Percentiles rank a stretch among this genome's conserved stretches.
Evolutionary conservation across 768 basidiomycete species (phyloP).

Genomic region (Calocera viscosa): DNA sequence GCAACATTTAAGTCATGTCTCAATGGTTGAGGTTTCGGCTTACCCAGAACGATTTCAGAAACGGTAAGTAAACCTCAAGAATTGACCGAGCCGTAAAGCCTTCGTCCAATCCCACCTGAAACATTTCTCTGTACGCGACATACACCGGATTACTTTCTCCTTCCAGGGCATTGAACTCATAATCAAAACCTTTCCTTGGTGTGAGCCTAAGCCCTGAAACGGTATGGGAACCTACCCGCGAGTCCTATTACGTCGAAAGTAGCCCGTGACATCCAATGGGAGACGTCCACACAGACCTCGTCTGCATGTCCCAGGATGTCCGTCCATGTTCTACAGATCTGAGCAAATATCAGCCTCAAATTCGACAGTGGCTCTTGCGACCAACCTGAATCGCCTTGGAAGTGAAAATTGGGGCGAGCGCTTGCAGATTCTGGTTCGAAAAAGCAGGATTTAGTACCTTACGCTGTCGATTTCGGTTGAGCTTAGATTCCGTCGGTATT

Average conservation of each 20-base stretch:
- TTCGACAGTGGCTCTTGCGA: too few species aligned
- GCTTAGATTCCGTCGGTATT: too few species aligned
- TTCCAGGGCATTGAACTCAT: conserved; percentile 39
- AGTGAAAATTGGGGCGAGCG: conserved; percentile 59
- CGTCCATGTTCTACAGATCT: conserved; percentile 10
- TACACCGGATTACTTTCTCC: conserved; percentile 37
- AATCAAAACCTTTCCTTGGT: conserved; percentile 37
- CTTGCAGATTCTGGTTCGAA: conserved; percentile 63
- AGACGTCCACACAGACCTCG: conserved; percentile 2
- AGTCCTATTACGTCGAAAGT: not conserved
- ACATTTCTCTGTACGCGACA: conserved; percentile 39
- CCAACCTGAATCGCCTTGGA: conserved; percentile 45
- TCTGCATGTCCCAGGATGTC: conserved; percentile 4
- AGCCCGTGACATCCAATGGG: not conserved
- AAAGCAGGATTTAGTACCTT: conserved; percentile 67
- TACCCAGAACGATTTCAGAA: conserved; percentile 37
- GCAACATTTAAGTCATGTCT: not conserved
- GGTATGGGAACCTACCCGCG: not conserved
- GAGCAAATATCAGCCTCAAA: too few species aligned
- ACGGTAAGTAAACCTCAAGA: conserved; percentile 37
- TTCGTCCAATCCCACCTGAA: conserved; percentile 35
- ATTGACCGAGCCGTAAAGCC: conserved; percentile 32
- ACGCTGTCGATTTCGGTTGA: conserved; percentile 26
- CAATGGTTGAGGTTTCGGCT: conserved; percentile 16
- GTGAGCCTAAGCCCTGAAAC: not conserved